phyloP scores from a whole-genome alignment of 176 grass and related monocot genomes.

The Carex kokanica region DNA sequence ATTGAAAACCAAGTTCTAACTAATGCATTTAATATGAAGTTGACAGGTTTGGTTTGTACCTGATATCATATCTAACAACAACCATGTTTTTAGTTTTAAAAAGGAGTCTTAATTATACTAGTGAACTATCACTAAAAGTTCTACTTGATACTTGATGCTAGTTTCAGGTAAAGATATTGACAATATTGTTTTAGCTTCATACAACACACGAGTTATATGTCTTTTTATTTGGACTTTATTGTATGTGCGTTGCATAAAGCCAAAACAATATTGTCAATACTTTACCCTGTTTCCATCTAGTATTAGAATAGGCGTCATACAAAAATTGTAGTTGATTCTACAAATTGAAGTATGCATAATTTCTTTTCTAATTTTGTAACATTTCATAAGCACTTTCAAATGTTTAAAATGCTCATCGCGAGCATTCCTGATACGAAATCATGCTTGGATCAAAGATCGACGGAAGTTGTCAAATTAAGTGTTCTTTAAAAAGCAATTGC shows the following conservation, averaged over 20 bases:
- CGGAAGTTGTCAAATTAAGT: background rate
- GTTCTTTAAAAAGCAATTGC: background rate
- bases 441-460: background rate
- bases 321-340: background rate
- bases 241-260: too few relatives aligned
- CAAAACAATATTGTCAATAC: background rate
- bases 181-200: too few relatives aligned
- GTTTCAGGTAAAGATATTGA: background rate
- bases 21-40: conserved; percentile 8
- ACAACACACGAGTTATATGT: too few relatives aligned
- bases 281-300: background rate
- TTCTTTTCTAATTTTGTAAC: background rate
- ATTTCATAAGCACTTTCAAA: background rate
- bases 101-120: background rate
- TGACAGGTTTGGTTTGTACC: background rate
- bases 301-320: background rate
- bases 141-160: background rate
- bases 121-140: background rate
- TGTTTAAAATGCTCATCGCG: background rate
- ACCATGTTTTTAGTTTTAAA: background rate
- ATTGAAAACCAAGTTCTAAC: background rate
- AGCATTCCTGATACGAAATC: background rate
- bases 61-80: background rate
- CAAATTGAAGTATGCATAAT: background rate
- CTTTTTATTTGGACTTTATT: too few relatives aligned